Base-by-base conservation (phyloP, 257 asterid species). In the Parsonsia alboflavescens region DNA sequence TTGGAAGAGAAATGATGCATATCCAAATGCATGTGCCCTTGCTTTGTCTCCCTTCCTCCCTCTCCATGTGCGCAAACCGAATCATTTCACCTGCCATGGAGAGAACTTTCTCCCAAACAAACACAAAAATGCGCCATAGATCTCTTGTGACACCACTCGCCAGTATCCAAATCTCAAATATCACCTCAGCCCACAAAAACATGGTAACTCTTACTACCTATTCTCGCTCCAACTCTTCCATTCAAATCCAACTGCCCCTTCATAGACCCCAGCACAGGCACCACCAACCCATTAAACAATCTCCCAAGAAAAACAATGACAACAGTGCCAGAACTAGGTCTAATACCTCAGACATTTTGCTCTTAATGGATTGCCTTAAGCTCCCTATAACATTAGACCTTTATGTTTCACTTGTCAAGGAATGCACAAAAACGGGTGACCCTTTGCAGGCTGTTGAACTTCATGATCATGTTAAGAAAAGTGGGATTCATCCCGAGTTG, bases 291-390 rank as follows among this genome's bases (percentile, higher is more conserved):
- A 70, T 78, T 42, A 66, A 72, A 68, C 67, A 78, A 58, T 56
- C 58, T 26, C 68, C 72, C 59, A 75, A 54, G 66, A 82, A 64
- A 59, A 36, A 79, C 3, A 80, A 56, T 39, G 28, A 68, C 39
- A 78, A 24, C 33, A 56, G 73, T 78, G 82, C 82, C 56, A 57
- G 77, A n/a, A 49, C 80, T n/a, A 17, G 71, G n/a, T 73, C 57
- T 69, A 77, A 91, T 30, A 72, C 88, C 68, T 84, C 96, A 6
- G 97, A 92, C 84, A 70, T 90, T 75, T 71, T 92, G 77, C 73
- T 67, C 74, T 77, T 92, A 75, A 79, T 90, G 92, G 96, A 89
- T 84, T 73, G 74, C 77, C 88, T 92, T 71, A 84, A 85, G 54
- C 58, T 88, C 76, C 84, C 87, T 16, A 12, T 89, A 57, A 80